These are phyloP conservation scores for Berberis thunbergii DNA, from an alignment of 164 flowering plant species.

Conservation along the genomic window DNA sequence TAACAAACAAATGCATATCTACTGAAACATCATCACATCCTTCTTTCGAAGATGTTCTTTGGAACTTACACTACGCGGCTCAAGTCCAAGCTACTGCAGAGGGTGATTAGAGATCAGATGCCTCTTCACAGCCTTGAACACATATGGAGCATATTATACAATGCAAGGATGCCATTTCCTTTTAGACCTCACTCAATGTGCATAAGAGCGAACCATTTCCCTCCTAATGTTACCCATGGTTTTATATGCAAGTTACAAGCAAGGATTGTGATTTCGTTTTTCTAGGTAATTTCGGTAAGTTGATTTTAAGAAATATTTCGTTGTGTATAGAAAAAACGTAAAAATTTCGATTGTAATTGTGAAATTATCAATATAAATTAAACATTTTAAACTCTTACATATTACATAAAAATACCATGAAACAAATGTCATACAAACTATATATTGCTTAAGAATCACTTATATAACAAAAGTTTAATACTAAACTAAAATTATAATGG, in stretches of 20 bases:
- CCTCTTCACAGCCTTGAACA: slow-evolving; percentile 20
- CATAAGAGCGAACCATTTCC: not conserved
- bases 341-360: no score
- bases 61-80: slow-evolving; percentile 96
- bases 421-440: no score
- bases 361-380: no score
- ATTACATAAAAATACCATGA: no score
- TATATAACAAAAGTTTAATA: no score
- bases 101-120: slow-evolving; percentile 67
- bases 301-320: no score
- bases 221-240: not conserved
- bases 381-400: no score
- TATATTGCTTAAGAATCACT: no score
- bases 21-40: slow-evolving; percentile 60
- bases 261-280: no score
- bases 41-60: slow-evolving; percentile 86
- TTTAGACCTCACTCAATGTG: not conserved
- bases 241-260: not conserved
- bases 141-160: not conserved
- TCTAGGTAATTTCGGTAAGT: no score
- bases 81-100: slow-evolving; percentile 86
- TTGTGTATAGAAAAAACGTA: no score
- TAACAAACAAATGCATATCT: slow-evolving; percentile 75
- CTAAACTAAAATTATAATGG: no score
- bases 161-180: not conserved